Percentiles rank a stretch among this genome's conserved stretches.
Evolutionary conservation across 2,329 filamentous ascomycete genomes (phyloP).

Genomic region (Ceratocystis cacaofunesta): DNA sequence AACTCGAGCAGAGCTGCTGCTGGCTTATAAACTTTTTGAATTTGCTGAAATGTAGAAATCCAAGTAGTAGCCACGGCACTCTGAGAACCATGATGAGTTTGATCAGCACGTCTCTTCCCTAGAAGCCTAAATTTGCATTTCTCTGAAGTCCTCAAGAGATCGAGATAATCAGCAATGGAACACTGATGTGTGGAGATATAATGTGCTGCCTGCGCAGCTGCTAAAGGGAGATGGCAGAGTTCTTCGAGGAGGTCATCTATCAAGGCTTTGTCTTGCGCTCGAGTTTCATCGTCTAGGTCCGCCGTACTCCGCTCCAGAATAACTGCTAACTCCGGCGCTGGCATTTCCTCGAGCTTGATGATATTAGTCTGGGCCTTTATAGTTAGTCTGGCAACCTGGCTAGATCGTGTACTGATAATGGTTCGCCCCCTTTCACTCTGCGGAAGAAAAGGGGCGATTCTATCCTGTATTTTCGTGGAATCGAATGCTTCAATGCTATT

Average conservation of each 20-base stretch:
- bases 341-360: background rate
- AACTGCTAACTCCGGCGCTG: background rate
- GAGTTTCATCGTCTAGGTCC: background rate
- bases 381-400: background rate
- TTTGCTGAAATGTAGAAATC: background rate
- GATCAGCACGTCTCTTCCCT: background rate
- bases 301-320: background rate
- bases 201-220: slow-evolving; percentile 17
- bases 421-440: slow-evolving; percentile 8
- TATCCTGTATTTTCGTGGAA: background rate
- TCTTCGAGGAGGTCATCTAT: background rate
- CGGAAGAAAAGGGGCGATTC: slow-evolving; percentile 22
- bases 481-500: slow-evolving; percentile 16
- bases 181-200: slow-evolving; percentile 14
- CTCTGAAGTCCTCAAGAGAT: background rate
- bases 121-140: background rate
- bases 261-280: background rate
- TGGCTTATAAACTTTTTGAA: background rate
- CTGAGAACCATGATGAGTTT: background rate
- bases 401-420: slow-evolving; percentile 10
- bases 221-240: slow-evolving; percentile 17
- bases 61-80: background rate
- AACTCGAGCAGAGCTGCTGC: background rate
- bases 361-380: background rate
- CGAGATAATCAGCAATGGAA: background rate